phyloP scores from a whole-genome alignment of 1,139 yeast genomes.

The Saccharomyces hybrid region DNA sequence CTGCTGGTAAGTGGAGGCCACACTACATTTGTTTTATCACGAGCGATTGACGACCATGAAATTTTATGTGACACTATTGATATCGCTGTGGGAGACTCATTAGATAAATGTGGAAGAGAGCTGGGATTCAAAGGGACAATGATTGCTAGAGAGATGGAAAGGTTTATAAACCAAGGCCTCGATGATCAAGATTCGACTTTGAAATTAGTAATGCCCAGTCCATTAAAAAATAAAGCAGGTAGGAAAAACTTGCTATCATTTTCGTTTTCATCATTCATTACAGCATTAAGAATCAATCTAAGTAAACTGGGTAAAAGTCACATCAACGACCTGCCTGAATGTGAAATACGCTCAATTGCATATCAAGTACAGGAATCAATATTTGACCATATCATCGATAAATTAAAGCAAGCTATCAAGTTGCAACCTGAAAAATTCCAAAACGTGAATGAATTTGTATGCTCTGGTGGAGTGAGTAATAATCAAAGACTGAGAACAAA shows the following conservation, averaged over 20 bases:
- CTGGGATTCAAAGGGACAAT: conserved; percentile 73
- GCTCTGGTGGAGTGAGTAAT: conserved; percentile 94
- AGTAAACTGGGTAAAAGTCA: conserved; percentile 11
- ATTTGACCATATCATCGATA: conserved; percentile 62
- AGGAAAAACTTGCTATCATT: conserved; percentile 44
- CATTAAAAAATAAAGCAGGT: conserved; percentile 43
- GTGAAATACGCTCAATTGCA: conserved; percentile 41
- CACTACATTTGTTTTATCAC: conserved; percentile 73
- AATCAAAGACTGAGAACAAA: conserved; percentile 50
- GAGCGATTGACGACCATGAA: conserved; percentile 54
- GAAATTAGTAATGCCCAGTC: conserved; percentile 35
- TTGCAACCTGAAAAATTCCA: conserved; percentile 37
- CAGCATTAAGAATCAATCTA: conserved; percentile 40
- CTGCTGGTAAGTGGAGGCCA: conserved; percentile 91
- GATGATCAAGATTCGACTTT: conserved; percentile 16
- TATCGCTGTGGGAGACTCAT: conserved; percentile 87
- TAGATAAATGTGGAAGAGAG: conserved; percentile 88
- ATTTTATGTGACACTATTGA: conserved; percentile 71
- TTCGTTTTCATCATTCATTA: conserved; percentile 73
- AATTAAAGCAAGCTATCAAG: conserved; percentile 47
- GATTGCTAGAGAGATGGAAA: conserved; percentile 79
- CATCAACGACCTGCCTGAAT: conserved; percentile 12
- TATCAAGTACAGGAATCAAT: conserved; percentile 55
- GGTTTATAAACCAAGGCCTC: conserved; percentile 38
- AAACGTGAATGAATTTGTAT: conserved; percentile 52